These are phyloP conservation scores for Lepidium didymum DNA, from an alignment of 345 rosid species.

Conservation along the genomic window DNA sequence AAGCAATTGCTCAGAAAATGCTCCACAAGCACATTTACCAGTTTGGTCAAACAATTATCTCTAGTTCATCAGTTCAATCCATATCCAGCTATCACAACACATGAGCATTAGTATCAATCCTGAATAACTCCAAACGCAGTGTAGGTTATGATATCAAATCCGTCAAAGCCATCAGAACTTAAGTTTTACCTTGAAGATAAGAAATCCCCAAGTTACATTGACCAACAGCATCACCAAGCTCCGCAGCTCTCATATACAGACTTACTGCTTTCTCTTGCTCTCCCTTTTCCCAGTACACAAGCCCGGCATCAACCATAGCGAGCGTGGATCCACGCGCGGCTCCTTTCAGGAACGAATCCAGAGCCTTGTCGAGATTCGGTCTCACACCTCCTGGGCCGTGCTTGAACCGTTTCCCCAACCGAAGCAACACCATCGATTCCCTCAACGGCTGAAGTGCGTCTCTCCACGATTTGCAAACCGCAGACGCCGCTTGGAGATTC, in stretches of 20 bases:
- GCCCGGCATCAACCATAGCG: conserved; percentile 98
- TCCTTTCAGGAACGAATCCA: conserved; percentile 71
- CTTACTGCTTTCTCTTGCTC: conserved; percentile 45
- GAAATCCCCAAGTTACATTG: conserved; percentile 83
- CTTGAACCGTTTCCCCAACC: conserved; percentile 78
- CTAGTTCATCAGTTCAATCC: neutral
- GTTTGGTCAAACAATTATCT: neutral
- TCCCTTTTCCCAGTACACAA: conserved; percentile 78
- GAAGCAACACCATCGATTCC: conserved; percentile 71
- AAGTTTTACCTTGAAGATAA: conserved; percentile 58
- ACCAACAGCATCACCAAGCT: conserved; percentile 65
- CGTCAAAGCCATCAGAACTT: neutral
- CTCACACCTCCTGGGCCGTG: conserved; percentile 77
- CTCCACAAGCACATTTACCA: neutral
- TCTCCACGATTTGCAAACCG: conserved; percentile 78
- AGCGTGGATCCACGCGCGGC: conserved; percentile 81
- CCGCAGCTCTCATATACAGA: conserved; percentile 65
- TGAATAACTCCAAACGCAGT: neutral
- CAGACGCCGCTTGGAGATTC: conserved; percentile 58
- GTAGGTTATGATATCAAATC: neutral
- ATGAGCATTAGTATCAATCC: neutral
- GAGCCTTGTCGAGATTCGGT: conserved; percentile 61
- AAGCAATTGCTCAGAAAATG: neutral
- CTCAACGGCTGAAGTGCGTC: conserved; percentile 76
- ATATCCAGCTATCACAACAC: neutral